Base-by-base conservation (phyloP, 208 protist genomes). In the Sergeia podlipaevii region DNA sequence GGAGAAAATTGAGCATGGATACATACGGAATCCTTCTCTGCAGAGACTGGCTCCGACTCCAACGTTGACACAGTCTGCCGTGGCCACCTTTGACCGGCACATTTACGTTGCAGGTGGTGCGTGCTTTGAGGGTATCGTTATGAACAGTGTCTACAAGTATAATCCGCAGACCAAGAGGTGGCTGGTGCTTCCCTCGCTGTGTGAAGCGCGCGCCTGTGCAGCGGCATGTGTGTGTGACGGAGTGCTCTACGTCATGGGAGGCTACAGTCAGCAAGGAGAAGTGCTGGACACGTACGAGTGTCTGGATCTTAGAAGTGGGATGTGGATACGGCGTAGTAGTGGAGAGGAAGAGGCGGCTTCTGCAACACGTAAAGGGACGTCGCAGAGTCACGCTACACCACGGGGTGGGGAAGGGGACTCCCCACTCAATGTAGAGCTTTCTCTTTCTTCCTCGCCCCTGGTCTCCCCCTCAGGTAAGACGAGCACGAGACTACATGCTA, bases 51-150 rank as follows among this genome's bases (percentile, higher is more conserved):
- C 54, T 4, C 60, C 68, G 49, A 57, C 57, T 4, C 68, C 74
- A 18, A 61, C 61, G 8, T 61, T 72, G 41, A 63, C 70, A 18
- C 74, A 73, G 43, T 37, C 74, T 21, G 74, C 74, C 10, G 65
- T 69, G 20, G 53, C 70, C 18, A 44, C 55, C 26, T 59, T 64
- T 44, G 57, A 76, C 38, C 67, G 74, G 1, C 57, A 33, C 26
- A 56, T 80, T n/a, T 80, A 76, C 48, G 46, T 71, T 34, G 75
- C 72, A 57, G 74, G 74, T n/a, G 74, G 74, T 8, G 68, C 72
- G 43, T 70, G 56, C 11, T 70, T 70, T 43, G 67, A 76, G 29
- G 74, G 68, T 11, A 48, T 76, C n/a, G 68, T 76, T 26, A 46
- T 80, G 26, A 59, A 57, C 48, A 56, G 56, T 38, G 65, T 39